A percentile compares a stretch with the other conserved stretches of the same genome.
Evolutionary conservation across 2,329 filamentous ascomycete genomes (phyloP).

Genomic region (Penicillium psychrosexuale): DNA sequence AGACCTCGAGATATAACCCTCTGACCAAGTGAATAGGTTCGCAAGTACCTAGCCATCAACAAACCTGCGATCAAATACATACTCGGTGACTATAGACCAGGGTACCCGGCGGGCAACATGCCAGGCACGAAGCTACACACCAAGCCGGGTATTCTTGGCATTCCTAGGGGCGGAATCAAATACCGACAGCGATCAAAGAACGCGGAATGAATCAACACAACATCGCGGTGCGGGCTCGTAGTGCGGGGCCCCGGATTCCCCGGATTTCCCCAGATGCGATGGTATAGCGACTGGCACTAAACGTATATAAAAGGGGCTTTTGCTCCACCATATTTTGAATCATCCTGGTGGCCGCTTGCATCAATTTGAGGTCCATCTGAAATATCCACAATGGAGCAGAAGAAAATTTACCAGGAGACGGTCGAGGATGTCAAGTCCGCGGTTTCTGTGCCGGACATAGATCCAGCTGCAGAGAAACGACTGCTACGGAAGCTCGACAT

Average conservation of each 20-base stretch:
- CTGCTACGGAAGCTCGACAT: conserved; percentile 50
- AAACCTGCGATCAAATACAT: not conserved
- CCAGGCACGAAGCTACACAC: not conserved
- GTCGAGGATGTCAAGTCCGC: conserved; percentile 21
- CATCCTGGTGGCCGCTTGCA: not conserved
- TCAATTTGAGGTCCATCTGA: not conserved
- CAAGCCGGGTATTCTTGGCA: not conserved
- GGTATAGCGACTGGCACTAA: not conserved
- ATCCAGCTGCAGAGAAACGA: conserved; percentile 43
- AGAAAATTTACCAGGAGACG: conserved; percentile 11
- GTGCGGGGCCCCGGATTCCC: conserved; percentile 12
- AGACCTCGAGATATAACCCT: not conserved
- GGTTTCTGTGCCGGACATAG: conserved; percentile 8
- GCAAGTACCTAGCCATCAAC: not conserved
- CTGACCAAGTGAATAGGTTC: not conserved
- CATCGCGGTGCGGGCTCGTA: not conserved
- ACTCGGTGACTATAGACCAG: too few species aligned
- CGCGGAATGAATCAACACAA: not conserved
- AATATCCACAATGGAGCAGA: conserved; percentile 9
- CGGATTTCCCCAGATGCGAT: conserved; percentile 1
- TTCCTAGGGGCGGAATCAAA: not conserved
- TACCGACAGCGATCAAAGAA: not conserved
- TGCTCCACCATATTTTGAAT: not conserved
- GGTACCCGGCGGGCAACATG: not conserved
- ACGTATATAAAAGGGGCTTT: not conserved